phyloP scores from a whole-genome alignment of 176 grass and related monocot species.

The Musa schizocarpa region DNA sequence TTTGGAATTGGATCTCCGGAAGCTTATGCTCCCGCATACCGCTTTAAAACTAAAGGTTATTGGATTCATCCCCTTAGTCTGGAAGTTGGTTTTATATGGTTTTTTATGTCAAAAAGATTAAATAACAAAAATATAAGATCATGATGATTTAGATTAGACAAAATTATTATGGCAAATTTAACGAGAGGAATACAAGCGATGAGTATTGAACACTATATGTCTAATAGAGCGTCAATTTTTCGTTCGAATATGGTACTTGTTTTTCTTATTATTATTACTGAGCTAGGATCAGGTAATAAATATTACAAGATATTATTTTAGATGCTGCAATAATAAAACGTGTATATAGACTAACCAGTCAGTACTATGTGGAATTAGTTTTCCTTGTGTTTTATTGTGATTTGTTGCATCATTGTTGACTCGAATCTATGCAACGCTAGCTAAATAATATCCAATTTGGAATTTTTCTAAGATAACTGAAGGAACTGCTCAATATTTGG shows the following conservation, averaged over 20 bases:
- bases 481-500: too few relatives aligned
- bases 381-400: too few relatives aligned
- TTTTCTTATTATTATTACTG: neutral
- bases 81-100: neutral
- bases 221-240: too few relatives aligned
- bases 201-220: neutral
- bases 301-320: neutral
- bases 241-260: too few relatives aligned
- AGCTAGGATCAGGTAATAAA: neutral
- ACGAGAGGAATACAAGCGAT: neutral
- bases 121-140: neutral
- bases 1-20: slow-evolving; percentile 72
- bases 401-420: too few relatives aligned
- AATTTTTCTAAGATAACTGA: too few relatives aligned
- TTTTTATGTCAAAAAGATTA: neutral
- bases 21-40: slow-evolving; percentile 33
- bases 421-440: too few relatives aligned
- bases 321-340: neutral
- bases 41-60: slow-evolving; percentile 40
- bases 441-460: too few relatives aligned
- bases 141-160: neutral
- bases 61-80: neutral
- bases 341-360: too few relatives aligned
- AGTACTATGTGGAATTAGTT: too few relatives aligned
- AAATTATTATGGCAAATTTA: neutral